Conservation (phyloP, 352 stramenopile genomes). For the Phytophthora meadii region DNA sequence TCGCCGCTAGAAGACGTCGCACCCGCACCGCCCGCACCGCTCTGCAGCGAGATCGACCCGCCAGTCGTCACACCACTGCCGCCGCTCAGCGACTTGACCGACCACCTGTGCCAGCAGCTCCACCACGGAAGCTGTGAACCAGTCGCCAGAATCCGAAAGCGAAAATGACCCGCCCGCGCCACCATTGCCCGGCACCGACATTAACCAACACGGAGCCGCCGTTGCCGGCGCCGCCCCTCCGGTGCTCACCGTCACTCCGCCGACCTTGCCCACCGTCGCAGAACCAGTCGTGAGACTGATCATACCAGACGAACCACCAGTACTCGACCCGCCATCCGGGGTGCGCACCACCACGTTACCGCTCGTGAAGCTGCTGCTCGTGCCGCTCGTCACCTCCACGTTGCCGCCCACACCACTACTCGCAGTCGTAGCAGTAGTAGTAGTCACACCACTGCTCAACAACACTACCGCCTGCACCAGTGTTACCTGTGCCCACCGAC, state of each 20-base stretch:
- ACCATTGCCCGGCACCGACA: conserved; percentile 16
- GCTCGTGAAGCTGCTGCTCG: no score
- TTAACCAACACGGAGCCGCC: conserved; percentile 28
- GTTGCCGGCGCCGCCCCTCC: no score
- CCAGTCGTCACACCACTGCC: conserved; percentile 7
- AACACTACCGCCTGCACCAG: no score
- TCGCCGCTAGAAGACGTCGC: no score
- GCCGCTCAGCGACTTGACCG: conserved; percentile 8
- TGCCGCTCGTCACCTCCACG: no score
- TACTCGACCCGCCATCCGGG: no score
- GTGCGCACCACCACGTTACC: no score
- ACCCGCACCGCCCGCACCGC: no score
- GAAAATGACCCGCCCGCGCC: conserved; percentile 22
- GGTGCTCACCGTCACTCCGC: conserved; percentile 20
- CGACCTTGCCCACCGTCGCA: conserved; percentile 12
- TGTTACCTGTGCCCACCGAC: no score
- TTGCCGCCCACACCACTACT: no score
- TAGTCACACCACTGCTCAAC: no score
- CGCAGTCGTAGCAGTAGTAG: neutral
- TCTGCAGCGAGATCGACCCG: neutral
- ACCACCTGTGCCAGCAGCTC: conserved; percentile 1
- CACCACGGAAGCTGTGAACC: neutral
- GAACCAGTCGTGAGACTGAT: conserved; percentile 21
- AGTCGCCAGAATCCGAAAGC: conserved; percentile 20
- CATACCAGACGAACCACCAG: conserved; percentile 11